A percentile compares a stretch with the other conserved stretches of the same genome.
Conservation (phyloP, 2,329 filamentous ascomycete genomes). For the Diplodia intermedia region DNA sequence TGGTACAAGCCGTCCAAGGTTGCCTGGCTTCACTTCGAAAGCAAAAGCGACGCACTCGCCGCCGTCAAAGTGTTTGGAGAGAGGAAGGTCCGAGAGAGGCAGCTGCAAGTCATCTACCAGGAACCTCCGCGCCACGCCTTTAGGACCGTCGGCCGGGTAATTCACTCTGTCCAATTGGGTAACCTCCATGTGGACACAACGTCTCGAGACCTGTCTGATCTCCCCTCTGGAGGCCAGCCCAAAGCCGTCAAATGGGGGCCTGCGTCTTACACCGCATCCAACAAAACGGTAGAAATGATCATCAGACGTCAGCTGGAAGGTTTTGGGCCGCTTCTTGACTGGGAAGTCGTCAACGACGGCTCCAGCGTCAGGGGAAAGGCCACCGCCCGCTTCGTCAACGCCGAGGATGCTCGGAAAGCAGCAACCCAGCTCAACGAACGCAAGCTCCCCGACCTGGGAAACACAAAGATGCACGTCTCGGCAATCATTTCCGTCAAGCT, state of each 20-base stretch:
- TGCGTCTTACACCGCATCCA: neutral
- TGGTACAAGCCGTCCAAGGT: neutral
- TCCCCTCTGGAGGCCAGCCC: neutral
- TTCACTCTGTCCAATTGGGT: neutral
- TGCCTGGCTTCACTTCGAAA: neutral
- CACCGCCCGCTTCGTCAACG: neutral
- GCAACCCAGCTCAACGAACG: neutral
- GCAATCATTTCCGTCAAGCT: neutral
- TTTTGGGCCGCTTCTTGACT: neutral
- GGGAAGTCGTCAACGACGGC: neutral
- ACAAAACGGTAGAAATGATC: neutral
- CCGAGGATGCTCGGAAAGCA: neutral
- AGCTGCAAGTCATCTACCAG: neutral
- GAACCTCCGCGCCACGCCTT: neutral
- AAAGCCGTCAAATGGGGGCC: neutral
- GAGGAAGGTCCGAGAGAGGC: neutral
- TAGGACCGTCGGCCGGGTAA: neutral
- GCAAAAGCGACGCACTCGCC: neutral
- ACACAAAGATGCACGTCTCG: neutral
- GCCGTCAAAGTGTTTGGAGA: neutral
- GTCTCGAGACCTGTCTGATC: neutral
- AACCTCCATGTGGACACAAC: neutral
- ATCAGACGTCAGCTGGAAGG: neutral
- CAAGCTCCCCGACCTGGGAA: neutral
- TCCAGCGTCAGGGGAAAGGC: neutral